Conservation (phyloP, 1,284 basidiomycete genomes). For the Sanghuangporus sanghuang region DNA sequence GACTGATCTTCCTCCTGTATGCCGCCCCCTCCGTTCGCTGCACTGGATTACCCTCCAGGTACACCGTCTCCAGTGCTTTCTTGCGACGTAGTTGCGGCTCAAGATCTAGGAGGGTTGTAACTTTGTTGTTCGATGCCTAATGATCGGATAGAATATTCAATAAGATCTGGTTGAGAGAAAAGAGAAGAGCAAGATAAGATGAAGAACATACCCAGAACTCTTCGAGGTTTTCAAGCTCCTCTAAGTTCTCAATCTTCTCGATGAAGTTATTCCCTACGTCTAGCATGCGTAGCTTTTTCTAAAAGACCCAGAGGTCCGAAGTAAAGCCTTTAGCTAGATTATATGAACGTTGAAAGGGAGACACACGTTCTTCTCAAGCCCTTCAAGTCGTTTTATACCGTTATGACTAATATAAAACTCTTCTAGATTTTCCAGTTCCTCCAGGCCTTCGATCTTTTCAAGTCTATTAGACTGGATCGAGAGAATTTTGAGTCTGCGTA, state of each 20-base stretch:
- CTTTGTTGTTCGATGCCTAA: constrained; percentile 26
- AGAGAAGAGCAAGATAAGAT: background rate
- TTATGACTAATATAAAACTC: constrained; percentile 96
- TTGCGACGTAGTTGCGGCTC: constrained; percentile 73
- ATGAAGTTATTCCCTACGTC: constrained; percentile 90
- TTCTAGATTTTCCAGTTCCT: constrained; percentile 69
- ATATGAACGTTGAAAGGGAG: background rate
- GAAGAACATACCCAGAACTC: constrained; percentile 83
- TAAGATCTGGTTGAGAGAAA: background rate
- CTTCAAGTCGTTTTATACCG: constrained; percentile 82
- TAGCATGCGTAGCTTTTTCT: constrained; percentile 80
- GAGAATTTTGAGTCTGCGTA: constrained; percentile 75
- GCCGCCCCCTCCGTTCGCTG: constrained; percentile 73
- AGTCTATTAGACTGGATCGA: constrained; percentile 94
- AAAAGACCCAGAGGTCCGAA: background rate
- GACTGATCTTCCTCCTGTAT: constrained; percentile 88
- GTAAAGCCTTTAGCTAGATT: background rate
- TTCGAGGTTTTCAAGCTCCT: constrained; percentile 71
- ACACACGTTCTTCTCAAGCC: constrained; percentile 78
- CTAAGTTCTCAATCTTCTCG: constrained; percentile 71
- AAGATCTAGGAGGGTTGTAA: constrained; percentile 46
- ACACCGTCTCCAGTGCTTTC: constrained; percentile 77
- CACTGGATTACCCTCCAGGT: constrained; percentile 93
- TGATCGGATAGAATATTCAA: background rate
- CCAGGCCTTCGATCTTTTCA: constrained; percentile 80